These are phyloP conservation scores for Oryza longistaminata DNA, from an alignment of 176 grass and related monocot genomes.

Conservation along the genomic window DNA sequence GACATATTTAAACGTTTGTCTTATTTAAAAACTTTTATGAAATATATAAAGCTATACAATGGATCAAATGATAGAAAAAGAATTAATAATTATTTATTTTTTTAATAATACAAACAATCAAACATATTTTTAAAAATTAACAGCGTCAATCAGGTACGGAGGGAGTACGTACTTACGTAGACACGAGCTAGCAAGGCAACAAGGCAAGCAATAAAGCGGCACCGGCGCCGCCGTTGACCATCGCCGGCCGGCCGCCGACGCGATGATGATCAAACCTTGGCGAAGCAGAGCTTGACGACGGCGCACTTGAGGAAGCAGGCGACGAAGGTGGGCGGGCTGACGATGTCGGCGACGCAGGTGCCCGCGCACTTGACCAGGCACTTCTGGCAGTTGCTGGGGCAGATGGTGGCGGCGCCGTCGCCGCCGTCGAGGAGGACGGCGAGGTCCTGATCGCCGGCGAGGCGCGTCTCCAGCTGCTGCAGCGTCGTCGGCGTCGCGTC, in stretches of 20 bases:
- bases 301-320: background rate
- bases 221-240: too few species aligned
- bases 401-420: background rate
- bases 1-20: too few species aligned
- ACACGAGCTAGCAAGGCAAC: background rate
- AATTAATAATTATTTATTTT: too few species aligned
- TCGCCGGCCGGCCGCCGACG: too few species aligned
- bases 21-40: too few species aligned
- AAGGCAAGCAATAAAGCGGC: too few species aligned
- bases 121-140: too few species aligned
- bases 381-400: background rate
- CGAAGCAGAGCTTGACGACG: background rate
- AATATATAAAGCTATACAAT: too few species aligned
- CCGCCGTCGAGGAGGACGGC: background rate
- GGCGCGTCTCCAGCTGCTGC: background rate
- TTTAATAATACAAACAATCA: too few species aligned
- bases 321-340: background rate
- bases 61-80: too few species aligned
- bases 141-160: too few species aligned
- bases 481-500: background rate
- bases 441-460: background rate
- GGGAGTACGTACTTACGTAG: background rate
- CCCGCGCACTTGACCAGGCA: background rate
- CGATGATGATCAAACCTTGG: background rate
- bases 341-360: background rate